Conservation (phyloP, 176 grass and related monocot species). For the Ampelocalamus luodianensis region DNA sequence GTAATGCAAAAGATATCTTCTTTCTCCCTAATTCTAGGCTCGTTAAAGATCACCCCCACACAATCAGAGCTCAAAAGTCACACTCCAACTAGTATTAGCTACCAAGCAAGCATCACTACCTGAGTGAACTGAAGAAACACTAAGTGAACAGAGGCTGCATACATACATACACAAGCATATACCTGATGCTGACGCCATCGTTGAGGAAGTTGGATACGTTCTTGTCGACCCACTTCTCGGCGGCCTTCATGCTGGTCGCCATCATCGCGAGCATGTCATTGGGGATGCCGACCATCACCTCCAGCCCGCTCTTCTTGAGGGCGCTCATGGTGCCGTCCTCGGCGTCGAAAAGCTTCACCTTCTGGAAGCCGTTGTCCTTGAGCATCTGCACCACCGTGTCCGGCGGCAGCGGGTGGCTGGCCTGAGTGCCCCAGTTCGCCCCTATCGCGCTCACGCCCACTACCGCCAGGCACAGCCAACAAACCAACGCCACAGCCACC, state of each 20-base stretch:
- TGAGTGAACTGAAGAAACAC: slow-evolving; percentile 13
- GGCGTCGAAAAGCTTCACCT: slow-evolving; percentile 95
- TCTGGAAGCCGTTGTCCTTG: slow-evolving; percentile 81
- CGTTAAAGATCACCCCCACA: background rate
- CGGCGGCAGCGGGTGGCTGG: slow-evolving; percentile 87
- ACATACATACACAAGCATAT: background rate
- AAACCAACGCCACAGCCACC: slow-evolving; percentile 36
- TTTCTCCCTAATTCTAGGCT: background rate
- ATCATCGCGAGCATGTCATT: slow-evolving; percentile 76
- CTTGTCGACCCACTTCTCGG: slow-evolving; percentile 81
- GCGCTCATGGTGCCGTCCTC: slow-evolving; percentile 89
- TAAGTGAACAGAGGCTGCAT: background rate
- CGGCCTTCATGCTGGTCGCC: slow-evolving; percentile 67
- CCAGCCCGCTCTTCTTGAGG: slow-evolving; percentile 85
- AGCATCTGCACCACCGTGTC: slow-evolving; percentile 87
- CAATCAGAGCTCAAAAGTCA: slow-evolving; percentile 5
- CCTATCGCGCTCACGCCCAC: slow-evolving; percentile 69
- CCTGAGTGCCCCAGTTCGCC: slow-evolving; percentile 96
- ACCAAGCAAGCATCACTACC: background rate
- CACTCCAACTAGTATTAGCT: background rate
- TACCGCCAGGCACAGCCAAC: slow-evolving; percentile 51
- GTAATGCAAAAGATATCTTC: background rate
- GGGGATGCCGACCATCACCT: slow-evolving; percentile 99
- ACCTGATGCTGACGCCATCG: slow-evolving; percentile 85
- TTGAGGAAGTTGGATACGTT: slow-evolving; percentile 80